A percentile compares a stretch with the other conserved stretches of the same genome.
These are phyloP conservation scores for Pecoramyces ruminantium DNA, from an alignment of 192 early-diverging fungal species.

Conservation along the genomic window DNA sequence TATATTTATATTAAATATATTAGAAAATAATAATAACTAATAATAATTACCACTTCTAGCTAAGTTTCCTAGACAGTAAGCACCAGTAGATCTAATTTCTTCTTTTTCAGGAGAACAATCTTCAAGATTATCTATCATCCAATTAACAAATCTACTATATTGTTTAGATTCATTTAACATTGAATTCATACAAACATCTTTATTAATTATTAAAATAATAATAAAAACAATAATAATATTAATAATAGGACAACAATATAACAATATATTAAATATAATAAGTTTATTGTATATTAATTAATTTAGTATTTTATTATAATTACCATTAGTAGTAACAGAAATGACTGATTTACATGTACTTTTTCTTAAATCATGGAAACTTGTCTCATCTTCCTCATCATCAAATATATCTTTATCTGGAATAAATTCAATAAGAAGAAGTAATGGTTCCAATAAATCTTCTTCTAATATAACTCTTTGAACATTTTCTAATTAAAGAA, in stretches of 20 bases:
- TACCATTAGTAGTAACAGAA: background rate
- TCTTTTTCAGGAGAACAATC: background rate
- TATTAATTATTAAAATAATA: background rate
- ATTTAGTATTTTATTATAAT: no score
- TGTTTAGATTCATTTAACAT: background rate
- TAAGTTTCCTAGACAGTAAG: background rate
- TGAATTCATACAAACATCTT: background rate
- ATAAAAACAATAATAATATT: no score
- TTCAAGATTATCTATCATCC: background rate
- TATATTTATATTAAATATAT: no score
- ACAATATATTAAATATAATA: no score
- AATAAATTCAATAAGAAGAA: background rate
- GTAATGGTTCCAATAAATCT: background rate
- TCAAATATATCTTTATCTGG: background rate
- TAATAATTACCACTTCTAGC: background rate
- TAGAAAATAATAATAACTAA: no score
- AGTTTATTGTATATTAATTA: no score
- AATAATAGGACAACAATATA: no score
- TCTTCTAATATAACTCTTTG: background rate
- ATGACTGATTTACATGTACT: background rate
- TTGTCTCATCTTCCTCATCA: background rate
- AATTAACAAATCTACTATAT: background rate
- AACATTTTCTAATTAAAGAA: background rate
- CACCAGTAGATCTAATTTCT: background rate
- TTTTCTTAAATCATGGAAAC: background rate